phyloP scores from a whole-genome alignment of 805 yeast genomes.

The Kregervanrija fluxuum region DNA sequence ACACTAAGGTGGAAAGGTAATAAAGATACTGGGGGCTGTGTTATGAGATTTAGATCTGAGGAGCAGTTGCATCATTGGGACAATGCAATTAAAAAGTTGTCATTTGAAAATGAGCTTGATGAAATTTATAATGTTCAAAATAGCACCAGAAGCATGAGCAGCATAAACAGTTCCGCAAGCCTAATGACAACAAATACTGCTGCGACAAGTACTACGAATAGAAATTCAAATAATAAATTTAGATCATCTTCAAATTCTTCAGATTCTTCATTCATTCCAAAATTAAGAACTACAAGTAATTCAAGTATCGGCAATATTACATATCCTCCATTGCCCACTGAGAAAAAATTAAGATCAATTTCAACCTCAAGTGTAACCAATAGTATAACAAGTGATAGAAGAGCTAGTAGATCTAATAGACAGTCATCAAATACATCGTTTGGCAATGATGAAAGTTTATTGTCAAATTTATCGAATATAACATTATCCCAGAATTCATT shows the following conservation, averaged over 20 bases:
- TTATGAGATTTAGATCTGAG: slow-evolving; percentile 75
- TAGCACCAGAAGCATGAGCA: slow-evolving; percentile 8
- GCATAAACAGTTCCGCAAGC: slow-evolving; percentile 6
- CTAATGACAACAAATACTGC: slow-evolving; percentile 6
- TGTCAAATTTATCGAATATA: slow-evolving; percentile 11
- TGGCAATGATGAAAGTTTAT: slow-evolving; percentile 6
- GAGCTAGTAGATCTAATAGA: slow-evolving; percentile 3
- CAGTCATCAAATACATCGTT: slow-evolving; percentile 6
- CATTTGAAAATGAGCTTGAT: slow-evolving; percentile 6
- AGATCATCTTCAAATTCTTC: slow-evolving; percentile 22
- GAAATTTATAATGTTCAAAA: slow-evolving; percentile 6
- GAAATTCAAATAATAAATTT: slow-evolving; percentile 12
- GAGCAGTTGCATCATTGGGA: slow-evolving; percentile 84
- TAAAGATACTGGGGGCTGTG: slow-evolving; percentile 79
- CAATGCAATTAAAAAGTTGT: slow-evolving; percentile 46
- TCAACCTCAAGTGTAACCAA: slow-evolving; percentile 14
- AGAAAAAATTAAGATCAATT: slow-evolving; percentile 27
- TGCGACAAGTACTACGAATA: slow-evolving; percentile 11
- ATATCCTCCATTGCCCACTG: slow-evolving; percentile 22
- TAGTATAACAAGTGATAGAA: neutral
- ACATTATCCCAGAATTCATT: slow-evolving; percentile 10
- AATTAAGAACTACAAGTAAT: slow-evolving; percentile 22
- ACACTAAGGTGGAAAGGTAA: slow-evolving; percentile 79
- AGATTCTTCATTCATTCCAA: slow-evolving; percentile 16
- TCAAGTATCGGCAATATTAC: slow-evolving; percentile 14